A percentile compares a stretch with the other conserved stretches of the same genome.
These are phyloP conservation scores for Microbotryum saponariae DNA, from an alignment of 1,284 basidiomycete species.

Conservation along the genomic window DNA sequence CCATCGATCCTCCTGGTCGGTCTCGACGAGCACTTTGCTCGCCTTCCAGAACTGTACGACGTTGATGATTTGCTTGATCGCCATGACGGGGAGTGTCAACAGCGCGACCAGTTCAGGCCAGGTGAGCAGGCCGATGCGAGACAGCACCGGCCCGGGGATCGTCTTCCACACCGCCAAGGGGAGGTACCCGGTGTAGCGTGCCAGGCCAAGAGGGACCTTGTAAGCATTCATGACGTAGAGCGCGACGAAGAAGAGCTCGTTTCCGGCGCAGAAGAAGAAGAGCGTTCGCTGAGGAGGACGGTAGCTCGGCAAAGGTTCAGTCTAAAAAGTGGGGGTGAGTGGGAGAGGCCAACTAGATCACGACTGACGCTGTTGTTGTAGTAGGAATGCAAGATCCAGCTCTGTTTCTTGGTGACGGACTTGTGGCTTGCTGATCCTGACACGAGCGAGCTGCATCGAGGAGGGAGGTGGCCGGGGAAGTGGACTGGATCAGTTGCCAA, in stretches of 20 bases:
- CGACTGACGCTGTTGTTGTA: constrained; percentile 73
- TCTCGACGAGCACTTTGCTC: constrained; percentile 60
- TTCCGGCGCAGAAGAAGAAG: constrained; percentile 63
- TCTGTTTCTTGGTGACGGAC: constrained; percentile 80
- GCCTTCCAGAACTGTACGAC: constrained; percentile 98
- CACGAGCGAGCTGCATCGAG: constrained; percentile 64
- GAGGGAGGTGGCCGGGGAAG: too few species aligned
- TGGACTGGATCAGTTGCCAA: constrained; percentile 2
- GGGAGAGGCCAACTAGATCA: neutral
- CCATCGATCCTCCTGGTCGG: constrained; percentile 32
- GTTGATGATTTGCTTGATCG: constrained; percentile 88
- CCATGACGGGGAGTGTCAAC: constrained; percentile 62
- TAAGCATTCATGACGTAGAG: constrained; percentile 82
- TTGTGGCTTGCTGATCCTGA: constrained; percentile 93
- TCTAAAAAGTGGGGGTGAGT: too few species aligned
- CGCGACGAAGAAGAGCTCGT: constrained; percentile 94
- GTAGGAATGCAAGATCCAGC: constrained; percentile 82
- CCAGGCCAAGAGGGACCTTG: constrained; percentile 52
- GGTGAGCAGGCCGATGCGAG: constrained; percentile 47
- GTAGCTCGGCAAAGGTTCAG: neutral
- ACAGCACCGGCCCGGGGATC: constrained; percentile 33
- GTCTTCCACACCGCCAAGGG: constrained; percentile 37
- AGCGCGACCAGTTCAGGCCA: constrained; percentile 72
- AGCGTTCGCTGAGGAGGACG: neutral
- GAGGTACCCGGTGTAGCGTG: constrained; percentile 64